Evolutionary conservation across 257 asterid genomes (phyloP).

Genomic region (Cordia subcordata): DNA sequence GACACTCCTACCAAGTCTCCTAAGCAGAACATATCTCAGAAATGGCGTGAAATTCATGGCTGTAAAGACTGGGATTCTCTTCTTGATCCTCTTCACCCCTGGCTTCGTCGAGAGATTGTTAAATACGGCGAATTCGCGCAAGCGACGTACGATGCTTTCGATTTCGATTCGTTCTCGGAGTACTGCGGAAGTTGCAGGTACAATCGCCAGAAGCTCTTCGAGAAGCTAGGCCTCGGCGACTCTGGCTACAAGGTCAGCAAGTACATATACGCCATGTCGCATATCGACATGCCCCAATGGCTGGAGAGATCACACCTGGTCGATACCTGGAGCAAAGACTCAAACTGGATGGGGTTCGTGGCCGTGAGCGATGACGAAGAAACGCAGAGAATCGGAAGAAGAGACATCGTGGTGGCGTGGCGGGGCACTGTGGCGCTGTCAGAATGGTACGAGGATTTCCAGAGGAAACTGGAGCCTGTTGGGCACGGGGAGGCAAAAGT

Average conservation of each 20-base stretch:
- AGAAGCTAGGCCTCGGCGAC: slow-evolving; percentile 25
- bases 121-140: slow-evolving; percentile 81
- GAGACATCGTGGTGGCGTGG: slow-evolving; percentile 75
- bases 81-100: slow-evolving; percentile 64
- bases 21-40: slow-evolving; percentile 41
- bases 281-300: slow-evolving; percentile 63
- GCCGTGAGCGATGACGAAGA: slow-evolving; percentile 60
- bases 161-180: slow-evolving; percentile 53
- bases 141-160: slow-evolving; percentile 75
- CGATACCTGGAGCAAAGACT: slow-evolving; percentile 66
- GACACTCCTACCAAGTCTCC: slow-evolving; percentile 34
- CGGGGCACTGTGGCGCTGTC: slow-evolving; percentile 72
- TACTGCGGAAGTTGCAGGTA: slow-evolving; percentile 67
- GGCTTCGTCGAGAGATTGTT: slow-evolving; percentile 55
- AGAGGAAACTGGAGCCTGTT: slow-evolving; percentile 46
- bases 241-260: slow-evolving; percentile 43
- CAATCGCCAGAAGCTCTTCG: slow-evolving; percentile 39
- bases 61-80: slow-evolving; percentile 50
- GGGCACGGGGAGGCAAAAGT: slow-evolving; percentile 61
- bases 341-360: slow-evolving; percentile 82
- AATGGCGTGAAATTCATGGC: slow-evolving; percentile 65
- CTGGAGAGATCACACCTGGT: slow-evolving; percentile 41
- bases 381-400: slow-evolving; percentile 54
- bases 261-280: slow-evolving; percentile 69
- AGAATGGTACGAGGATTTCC: slow-evolving; percentile 80